Conservation (phyloP, 495 filamentous ascomycete genomes). For the Aspergillus sclerotiicarbonarius region DNA sequence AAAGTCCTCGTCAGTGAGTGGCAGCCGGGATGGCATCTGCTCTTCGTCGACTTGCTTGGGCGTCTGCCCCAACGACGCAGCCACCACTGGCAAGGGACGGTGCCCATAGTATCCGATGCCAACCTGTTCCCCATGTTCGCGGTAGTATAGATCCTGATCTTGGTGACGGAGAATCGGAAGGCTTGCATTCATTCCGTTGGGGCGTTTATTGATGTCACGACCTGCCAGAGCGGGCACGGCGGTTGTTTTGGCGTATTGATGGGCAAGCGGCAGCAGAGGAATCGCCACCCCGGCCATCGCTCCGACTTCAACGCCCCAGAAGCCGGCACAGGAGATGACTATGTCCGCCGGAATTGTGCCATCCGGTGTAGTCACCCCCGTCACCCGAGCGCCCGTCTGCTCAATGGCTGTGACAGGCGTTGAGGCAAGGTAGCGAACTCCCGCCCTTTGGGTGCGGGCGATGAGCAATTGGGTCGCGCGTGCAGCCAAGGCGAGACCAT, state of each 20-base stretch:
- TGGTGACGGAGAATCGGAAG: conserved; percentile 51
- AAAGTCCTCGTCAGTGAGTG: conserved; percentile 50
- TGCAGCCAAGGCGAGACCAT: conserved; percentile 50
- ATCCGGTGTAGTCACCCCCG: conserved; percentile 40
- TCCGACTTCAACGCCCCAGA: conserved; percentile 54
- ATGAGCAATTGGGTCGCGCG: conserved; percentile 50
- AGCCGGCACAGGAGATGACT: conserved; percentile 51
- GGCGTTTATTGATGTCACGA: conserved; percentile 27
- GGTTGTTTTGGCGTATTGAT: conserved; percentile 53
- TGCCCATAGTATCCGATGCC: conserved; percentile 56
- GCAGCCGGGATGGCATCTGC: conserved; percentile 51
- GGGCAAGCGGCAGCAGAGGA: conserved; percentile 49
- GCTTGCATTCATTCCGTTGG: conserved; percentile 39
- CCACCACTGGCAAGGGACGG: conserved; percentile 48
- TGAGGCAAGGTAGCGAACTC: conserved; percentile 43
- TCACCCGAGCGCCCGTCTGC: conserved; percentile 31
- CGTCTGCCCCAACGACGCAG: conserved; percentile 39
- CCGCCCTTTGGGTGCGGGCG: conserved; percentile 43
- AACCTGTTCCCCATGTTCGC: conserved; percentile 50
- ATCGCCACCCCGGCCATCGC: conserved; percentile 49
- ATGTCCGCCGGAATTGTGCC: conserved; percentile 47
- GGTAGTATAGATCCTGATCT: conserved; percentile 54
- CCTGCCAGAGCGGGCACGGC: conserved; percentile 31
- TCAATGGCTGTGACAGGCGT: conserved; percentile 49
- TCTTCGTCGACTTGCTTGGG: conserved; percentile 45